Conservation (phyloP, 2,329 filamentous ascomycete species). For the Fusarium denticulatum region DNA sequence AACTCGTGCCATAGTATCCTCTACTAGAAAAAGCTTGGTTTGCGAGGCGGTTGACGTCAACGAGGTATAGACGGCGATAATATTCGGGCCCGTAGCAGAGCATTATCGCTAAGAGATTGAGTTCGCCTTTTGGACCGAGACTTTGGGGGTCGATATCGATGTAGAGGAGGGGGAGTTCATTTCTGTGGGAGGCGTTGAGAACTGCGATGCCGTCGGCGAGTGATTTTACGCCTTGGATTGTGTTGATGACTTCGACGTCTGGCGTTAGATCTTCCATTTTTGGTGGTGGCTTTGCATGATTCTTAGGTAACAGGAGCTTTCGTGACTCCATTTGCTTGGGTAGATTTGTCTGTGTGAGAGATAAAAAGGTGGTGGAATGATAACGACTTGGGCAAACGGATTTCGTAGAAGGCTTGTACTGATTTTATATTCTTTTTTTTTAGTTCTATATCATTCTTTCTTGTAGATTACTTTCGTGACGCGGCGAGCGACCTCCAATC, state of each 20-base stretch:
- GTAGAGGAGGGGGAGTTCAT: not conserved
- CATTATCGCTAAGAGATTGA: not conserved
- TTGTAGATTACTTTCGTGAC: not conserved
- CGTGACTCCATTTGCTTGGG: not conserved
- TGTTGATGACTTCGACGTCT: not conserved
- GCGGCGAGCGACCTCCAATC: accelerated
- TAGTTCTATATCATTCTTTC: not conserved
- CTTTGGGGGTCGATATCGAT: not conserved
- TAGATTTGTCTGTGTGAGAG: accelerated
- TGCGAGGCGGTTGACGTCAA: not conserved
- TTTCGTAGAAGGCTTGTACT: accelerated
- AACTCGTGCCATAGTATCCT: not conserved
- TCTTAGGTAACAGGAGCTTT: accelerated
- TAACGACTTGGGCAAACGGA: accelerated
- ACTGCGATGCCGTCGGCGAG: not conserved
- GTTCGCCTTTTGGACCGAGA: not conserved
- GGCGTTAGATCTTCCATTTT: too few relatives aligned
- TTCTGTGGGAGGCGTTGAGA: not conserved
- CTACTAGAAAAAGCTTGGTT: not conserved
- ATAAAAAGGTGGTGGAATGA: not conserved
- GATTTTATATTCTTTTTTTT: accelerated
- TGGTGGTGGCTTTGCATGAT: not conserved
- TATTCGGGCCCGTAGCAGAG: not conserved
- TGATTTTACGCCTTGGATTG: not conserved
- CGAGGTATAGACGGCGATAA: not conserved